Percentiles rank a stretch among this genome's conserved stretches.
phyloP scores from a whole-genome alignment of 495 filamentous ascomycete genomes.

The Ramalina peruviana region DNA sequence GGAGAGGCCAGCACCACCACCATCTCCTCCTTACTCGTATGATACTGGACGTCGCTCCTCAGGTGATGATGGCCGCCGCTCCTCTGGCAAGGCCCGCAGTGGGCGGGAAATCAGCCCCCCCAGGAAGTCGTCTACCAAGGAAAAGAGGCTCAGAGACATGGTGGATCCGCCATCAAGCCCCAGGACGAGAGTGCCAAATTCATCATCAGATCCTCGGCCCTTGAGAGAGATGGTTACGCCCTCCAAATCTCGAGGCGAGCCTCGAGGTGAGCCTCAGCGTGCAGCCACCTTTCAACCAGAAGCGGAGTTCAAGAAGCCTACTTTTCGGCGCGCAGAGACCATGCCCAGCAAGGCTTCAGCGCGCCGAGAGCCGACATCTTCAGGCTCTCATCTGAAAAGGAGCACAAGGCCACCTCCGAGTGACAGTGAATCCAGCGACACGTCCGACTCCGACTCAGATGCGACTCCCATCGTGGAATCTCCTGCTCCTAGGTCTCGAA shows the following conservation, averaged over 20 bases:
- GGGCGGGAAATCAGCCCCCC: slow-evolving; percentile 10
- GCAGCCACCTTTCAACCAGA: slow-evolving; percentile 6
- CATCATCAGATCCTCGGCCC: slow-evolving; percentile 8
- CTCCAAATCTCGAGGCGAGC: slow-evolving; percentile 7
- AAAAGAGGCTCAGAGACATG: slow-evolving; percentile 9
- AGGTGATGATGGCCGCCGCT: slow-evolving; percentile 4
- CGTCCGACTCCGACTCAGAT: slow-evolving; percentile 13
- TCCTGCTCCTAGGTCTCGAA: slow-evolving; percentile 6
- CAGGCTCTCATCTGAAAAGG: slow-evolving; percentile 14
- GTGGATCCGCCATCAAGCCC: slow-evolving; percentile 8
- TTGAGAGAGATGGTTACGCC: slow-evolving; percentile 2
- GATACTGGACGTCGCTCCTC: slow-evolving; percentile 3
- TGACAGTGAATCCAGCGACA: slow-evolving; percentile 19
- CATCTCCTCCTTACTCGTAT: slow-evolving; percentile 4
- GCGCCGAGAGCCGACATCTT: slow-evolving; percentile 2
- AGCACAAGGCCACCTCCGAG: slow-evolving; percentile 14
- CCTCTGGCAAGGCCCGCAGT: slow-evolving; percentile 2
- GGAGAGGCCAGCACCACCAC: slow-evolving; percentile 3
- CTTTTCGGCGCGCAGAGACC: slow-evolving; percentile 22
- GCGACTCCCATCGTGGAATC: background rate
- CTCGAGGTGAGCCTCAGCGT: slow-evolving; percentile 9
- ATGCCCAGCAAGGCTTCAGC: slow-evolving; percentile 17
- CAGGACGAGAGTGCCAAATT: slow-evolving; percentile 6
- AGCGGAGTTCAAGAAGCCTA: slow-evolving; percentile 5
- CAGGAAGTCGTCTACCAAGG: slow-evolving; percentile 11